Percentiles rank a stretch among this genome's conserved stretches.
These are phyloP conservation scores for Emmonsiellopsis sp. DNA, from an alignment of 2,329 filamentous ascomycete genomes.

Conservation along the genomic window DNA sequence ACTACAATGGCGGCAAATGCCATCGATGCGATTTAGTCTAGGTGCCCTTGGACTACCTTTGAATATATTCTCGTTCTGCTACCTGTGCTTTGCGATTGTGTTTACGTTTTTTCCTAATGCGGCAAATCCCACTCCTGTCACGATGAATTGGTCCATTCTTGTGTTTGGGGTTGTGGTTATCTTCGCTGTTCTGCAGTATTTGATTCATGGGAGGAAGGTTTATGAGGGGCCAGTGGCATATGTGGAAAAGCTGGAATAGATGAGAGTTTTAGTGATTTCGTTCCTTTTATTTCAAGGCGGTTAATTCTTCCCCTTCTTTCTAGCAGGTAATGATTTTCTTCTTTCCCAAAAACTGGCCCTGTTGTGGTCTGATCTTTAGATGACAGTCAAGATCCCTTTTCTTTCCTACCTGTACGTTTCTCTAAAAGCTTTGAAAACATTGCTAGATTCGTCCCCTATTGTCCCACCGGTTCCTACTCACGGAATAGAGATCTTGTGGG, in stretches of 20 bases:
- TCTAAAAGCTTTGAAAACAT: no score
- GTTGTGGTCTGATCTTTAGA: no score
- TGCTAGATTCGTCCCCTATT: no score
- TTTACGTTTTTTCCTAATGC: conserved; percentile 26
- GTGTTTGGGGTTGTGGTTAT: conserved; percentile 19
- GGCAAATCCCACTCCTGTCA: conserved; percentile 21
- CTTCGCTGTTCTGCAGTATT: conserved; percentile 11
- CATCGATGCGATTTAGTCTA: conserved; percentile 14
- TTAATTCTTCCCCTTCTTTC: background rate
- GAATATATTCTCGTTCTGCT: conserved; percentile 28
- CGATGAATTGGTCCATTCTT: conserved; percentile 31
- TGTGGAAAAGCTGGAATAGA: conserved; percentile 6
- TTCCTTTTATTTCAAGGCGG: background rate
- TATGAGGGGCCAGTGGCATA: conserved; percentile 11
- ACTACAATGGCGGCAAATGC: background rate
- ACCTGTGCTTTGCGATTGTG: conserved; percentile 21
- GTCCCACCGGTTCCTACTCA: no score
- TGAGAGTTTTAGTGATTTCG: no score
- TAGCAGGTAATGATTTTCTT: background rate
- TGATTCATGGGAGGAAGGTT: conserved; percentile 10
- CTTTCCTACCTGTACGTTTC: no score
- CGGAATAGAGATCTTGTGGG: no score
- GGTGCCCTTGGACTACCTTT: conserved; percentile 20
- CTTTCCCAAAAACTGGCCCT: no score
- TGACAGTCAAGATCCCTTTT: no score